A percentile compares a stretch with the other conserved stretches of the same genome.
Conservation (phyloP, 306 rosid species). For the Coriaria nepalensis region DNA sequence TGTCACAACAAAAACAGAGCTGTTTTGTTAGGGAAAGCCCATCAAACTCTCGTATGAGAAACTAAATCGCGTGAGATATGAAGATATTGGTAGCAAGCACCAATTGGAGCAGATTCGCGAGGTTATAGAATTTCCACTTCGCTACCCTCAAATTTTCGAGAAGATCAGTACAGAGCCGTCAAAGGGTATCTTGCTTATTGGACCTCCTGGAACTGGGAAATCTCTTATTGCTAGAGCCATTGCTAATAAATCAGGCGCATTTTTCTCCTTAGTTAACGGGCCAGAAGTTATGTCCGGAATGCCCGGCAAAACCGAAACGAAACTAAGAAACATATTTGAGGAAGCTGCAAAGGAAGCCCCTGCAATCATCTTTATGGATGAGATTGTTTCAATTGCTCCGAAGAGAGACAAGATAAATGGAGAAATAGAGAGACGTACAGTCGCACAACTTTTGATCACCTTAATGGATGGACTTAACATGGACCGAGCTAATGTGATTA, state of each 20-base stretch:
- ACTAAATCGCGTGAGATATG: constrained; percentile 26
- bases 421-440: constrained; percentile 92
- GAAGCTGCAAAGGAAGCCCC: constrained; percentile 16
- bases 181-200: constrained; percentile 82
- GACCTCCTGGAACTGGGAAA: constrained; percentile 98
- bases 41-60: too few species aligned
- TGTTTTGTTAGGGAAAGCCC: too few species aligned
- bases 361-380: constrained; percentile 92
- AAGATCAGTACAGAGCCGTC: constrained; percentile 97
- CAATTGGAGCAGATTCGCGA: constrained; percentile 97
- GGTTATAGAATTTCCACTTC: constrained; percentile 92
- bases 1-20: too few species aligned
- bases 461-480: constrained; percentile 92
- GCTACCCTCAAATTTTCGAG: constrained; percentile 89
- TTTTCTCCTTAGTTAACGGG: too few species aligned
- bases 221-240: constrained; percentile 98
- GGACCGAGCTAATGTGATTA: constrained; percentile 87
- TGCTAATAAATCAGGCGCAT: constrained; percentile 56
- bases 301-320: too few species aligned
- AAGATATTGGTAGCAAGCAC: constrained; percentile 98
- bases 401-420: constrained; percentile 38
- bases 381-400: constrained; percentile 91
- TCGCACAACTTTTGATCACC: constrained; percentile 45
- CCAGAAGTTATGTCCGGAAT: too few species aligned
- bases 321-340: too few species aligned